Evolutionary conservation across 768 basidiomycete species (phyloP), one percentile per base, ranked within the genome.

Genomic region (Trametes sanguinea): DNA sequence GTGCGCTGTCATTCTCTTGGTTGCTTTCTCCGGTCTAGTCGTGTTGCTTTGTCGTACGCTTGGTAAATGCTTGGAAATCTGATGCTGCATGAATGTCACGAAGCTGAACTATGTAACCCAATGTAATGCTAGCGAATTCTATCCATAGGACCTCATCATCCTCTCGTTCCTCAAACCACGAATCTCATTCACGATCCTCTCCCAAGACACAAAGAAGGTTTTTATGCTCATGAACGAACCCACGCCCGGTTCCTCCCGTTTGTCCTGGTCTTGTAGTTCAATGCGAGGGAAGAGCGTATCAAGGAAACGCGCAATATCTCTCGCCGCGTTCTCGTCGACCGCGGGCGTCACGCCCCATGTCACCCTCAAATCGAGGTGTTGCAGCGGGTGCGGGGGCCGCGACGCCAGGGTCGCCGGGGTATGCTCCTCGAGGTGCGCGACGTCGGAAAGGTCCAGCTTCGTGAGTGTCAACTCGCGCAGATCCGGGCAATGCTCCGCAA

Each of bases 231-330:
- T 39, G 39, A 39, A 13, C 39, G 13, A 39, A 13, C 39, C 13
- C 8, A 8, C 57, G 30, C 27, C 51, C 30, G 1, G n/a, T 14
- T 17, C 10, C 6, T 27, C 16, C 6, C 3, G 2, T 5, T 2
- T 4, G 7, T 47, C 45, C 11, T 29, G 27, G 37, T 54, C 62
- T 4, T n/a, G 1, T n/a, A 63, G 17, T 8, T 44, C 52, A 32
- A 63, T n/a, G n/a, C 44, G 27, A 13, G 62, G 62, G 42, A 63
- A 63, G 6, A 63, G 57, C 9, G 13, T 10, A 43, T 63, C 53
- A 16, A 63, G 5, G 53, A 54, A 63, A 22, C 53, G 46, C 39
- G 62, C 62, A 16, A 50, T 46, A 6, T 30, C 57, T 27, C 11
- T 6, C 35, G 35, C 35, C 6, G 35, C 35, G 35, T 4, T 27